phyloP scores from a whole-genome alignment of 2,329 filamentous ascomycete genomes.

The Phaeosphaeria sp. region DNA sequence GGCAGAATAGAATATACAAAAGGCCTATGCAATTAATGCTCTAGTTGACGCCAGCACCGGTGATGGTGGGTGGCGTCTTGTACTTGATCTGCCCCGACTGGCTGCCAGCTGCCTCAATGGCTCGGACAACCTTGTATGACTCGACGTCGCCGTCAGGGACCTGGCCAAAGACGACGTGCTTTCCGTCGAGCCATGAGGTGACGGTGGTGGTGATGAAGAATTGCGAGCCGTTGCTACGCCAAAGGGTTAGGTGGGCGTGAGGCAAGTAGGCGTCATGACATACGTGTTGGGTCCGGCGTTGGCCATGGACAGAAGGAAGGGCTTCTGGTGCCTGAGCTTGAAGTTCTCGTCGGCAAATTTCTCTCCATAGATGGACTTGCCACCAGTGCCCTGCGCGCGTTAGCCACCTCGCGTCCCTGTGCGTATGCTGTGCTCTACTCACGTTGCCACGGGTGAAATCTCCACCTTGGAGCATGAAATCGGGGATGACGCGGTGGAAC shows the following conservation, averaged over 20 bases:
- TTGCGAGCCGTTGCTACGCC: slow-evolving; percentile 70
- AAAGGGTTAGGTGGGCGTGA: slow-evolving; percentile 16
- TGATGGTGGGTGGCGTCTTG: slow-evolving; percentile 60
- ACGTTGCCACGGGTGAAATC: slow-evolving; percentile 94
- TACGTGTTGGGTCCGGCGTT: slow-evolving; percentile 94
- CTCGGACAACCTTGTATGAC: slow-evolving; percentile 62
- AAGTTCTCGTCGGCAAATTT: slow-evolving; percentile 97
- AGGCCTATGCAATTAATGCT: not conserved
- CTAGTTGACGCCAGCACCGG: slow-evolving; percentile 57
- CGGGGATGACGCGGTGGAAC: slow-evolving; percentile 92
- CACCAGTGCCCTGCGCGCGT: slow-evolving; percentile 75
- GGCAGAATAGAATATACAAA: not conserved
- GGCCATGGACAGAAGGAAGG: slow-evolving; percentile 90
- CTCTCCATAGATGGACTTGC: slow-evolving; percentile 93
- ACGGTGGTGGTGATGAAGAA: slow-evolving; percentile 76
- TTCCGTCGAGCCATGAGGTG: slow-evolving; percentile 74
- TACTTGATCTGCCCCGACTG: slow-evolving; percentile 60
- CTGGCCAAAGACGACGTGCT: slow-evolving; percentile 86
- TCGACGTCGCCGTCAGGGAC: slow-evolving; percentile 62
- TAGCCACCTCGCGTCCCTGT: slow-evolving; percentile 7
- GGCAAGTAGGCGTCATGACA: slow-evolving; percentile 30
- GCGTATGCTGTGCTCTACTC: slow-evolving; percentile 47
- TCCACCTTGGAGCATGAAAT: slow-evolving; percentile 96
- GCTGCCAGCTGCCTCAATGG: slow-evolving; percentile 66
- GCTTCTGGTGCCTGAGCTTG: slow-evolving; percentile 71